phyloP scores from a whole-genome alignment of 352 stramenopile species.

The Globisporangium barbulae region DNA sequence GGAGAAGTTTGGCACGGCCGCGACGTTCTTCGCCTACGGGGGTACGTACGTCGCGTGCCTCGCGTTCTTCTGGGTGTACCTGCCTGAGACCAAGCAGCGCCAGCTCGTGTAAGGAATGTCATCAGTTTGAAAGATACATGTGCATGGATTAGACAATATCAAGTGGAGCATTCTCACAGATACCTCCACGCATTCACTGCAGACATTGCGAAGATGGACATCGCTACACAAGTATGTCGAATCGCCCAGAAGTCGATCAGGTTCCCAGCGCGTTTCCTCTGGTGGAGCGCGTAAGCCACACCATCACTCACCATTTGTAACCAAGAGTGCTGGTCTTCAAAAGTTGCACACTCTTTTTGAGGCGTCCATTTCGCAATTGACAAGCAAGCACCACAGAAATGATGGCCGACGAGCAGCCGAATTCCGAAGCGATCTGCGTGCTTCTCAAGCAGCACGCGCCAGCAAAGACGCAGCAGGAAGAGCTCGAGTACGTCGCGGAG shows the following conservation, averaged over 20 bases:
- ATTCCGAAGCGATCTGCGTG: conserved; percentile 20
- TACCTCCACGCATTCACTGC: background rate
- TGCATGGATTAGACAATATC: too few species aligned
- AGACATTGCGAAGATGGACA: background rate
- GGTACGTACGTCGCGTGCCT: conserved; percentile 65
- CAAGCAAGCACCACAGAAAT: conserved; percentile 2
- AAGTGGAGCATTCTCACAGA: background rate
- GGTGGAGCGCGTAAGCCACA: background rate
- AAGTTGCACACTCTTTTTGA: background rate
- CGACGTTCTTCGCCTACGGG: conserved; percentile 69
- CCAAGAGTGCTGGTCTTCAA: conserved; percentile 5
- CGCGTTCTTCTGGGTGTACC: conserved; percentile 59
- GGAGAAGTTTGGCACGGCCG: conserved; percentile 52
- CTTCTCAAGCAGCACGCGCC: conserved; percentile 24
- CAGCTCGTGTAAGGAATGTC: conserved; percentile 46
- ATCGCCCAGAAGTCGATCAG: background rate
- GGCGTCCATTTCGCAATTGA: conserved; percentile 7
- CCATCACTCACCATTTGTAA: conserved; percentile 6
- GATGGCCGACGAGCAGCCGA: conserved; percentile 1
- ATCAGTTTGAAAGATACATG: background rate
- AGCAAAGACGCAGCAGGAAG: conserved; percentile 18
- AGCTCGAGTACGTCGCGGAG: conserved; percentile 68
- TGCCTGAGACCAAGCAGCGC: conserved; percentile 79
- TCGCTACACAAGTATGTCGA: background rate
- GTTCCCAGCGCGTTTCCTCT: background rate